phyloP scores from a whole-genome alignment of 805 yeast species.

The Saccharomycopsis fodiens region DNA sequence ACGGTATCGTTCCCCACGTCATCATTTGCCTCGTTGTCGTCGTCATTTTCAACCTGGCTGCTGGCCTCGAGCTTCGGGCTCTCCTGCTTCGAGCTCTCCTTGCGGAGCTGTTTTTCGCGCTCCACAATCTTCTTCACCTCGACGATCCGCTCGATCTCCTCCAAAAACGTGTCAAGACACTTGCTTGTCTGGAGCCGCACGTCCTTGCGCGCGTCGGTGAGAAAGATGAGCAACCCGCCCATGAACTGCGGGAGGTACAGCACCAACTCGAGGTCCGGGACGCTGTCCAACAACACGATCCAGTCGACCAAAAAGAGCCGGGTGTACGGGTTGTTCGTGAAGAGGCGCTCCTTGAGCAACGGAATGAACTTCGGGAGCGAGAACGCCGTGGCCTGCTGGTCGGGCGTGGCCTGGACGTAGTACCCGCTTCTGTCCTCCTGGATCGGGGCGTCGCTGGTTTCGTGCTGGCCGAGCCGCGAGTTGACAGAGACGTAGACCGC shows the following conservation, averaged over 20 bases:
- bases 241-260: constrained; percentile 84
- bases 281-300: constrained; percentile 86
- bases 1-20: constrained; percentile 22
- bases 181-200: constrained; percentile 81
- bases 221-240: constrained; percentile 72
- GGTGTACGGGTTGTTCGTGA: constrained; percentile 87
- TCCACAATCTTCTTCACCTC: constrained; percentile 53
- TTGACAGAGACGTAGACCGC: constrained; percentile 76
- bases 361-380: constrained; percentile 86
- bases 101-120: constrained; percentile 23
- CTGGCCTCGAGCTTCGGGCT: not conserved
- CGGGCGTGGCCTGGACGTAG: constrained; percentile 50
- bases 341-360: constrained; percentile 81
- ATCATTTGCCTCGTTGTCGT: not conserved
- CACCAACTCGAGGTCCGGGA: constrained; percentile 84
- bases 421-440: constrained; percentile 50
- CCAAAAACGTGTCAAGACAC: constrained; percentile 63
- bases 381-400: constrained; percentile 60
- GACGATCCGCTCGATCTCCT: constrained; percentile 72
- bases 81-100: constrained; percentile 20
- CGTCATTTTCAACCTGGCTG: not conserved
- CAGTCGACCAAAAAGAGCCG: constrained; percentile 88
- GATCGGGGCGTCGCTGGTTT: constrained; percentile 28
- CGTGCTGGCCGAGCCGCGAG: constrained; percentile 37
- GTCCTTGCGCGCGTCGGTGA: constrained; percentile 79